Percentiles rank a stretch among this genome's conserved stretches.
These are phyloP conservation scores for Penicillium lividum DNA, from an alignment of 495 filamentous ascomycete species.

Conservation along the genomic window DNA sequence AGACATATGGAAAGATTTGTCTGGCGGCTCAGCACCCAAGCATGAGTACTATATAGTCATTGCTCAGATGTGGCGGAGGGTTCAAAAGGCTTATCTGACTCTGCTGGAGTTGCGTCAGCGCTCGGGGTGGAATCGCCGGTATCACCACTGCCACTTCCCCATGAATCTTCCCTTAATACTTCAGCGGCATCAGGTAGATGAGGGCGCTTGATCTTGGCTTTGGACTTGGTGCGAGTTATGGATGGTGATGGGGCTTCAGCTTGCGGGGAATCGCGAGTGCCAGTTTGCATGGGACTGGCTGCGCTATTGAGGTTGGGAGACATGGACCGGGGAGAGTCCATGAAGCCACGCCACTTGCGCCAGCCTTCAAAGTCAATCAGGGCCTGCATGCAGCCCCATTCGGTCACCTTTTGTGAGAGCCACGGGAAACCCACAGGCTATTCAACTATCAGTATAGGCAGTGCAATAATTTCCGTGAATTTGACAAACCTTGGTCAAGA, in stretches of 20 bases:
- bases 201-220: conserved; percentile 16
- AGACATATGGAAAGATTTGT: conserved; percentile 26
- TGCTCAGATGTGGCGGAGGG: not conserved
- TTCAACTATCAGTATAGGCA: conserved; percentile 12
- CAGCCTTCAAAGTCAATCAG: conserved; percentile 98
- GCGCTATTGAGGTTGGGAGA: conserved; percentile 26
- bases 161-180: conserved; percentile 36
- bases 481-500: conserved; percentile 85
- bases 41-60: conserved; percentile 3
- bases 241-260: conserved; percentile 22
- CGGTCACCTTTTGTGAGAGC: conserved; percentile 95
- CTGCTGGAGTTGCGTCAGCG: conserved; percentile 15
- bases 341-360: conserved; percentile 92
- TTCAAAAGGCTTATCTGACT: conserved; percentile 3
- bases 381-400: conserved; percentile 99
- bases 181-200: conserved; percentile 23
- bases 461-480: not conserved
- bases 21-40: not conserved
- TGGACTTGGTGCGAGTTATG: conserved; percentile 11
- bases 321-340: conserved; percentile 33
- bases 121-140: conserved; percentile 34
- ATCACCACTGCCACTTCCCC: conserved; percentile 38
- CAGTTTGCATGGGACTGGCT: conserved; percentile 37
- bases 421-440: conserved; percentile 97
- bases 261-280: conserved; percentile 14